Evolutionary conservation across 306 rosid species (phyloP), one percentile per base, ranked within the genome.

Genomic region (Urtica urens): DNA sequence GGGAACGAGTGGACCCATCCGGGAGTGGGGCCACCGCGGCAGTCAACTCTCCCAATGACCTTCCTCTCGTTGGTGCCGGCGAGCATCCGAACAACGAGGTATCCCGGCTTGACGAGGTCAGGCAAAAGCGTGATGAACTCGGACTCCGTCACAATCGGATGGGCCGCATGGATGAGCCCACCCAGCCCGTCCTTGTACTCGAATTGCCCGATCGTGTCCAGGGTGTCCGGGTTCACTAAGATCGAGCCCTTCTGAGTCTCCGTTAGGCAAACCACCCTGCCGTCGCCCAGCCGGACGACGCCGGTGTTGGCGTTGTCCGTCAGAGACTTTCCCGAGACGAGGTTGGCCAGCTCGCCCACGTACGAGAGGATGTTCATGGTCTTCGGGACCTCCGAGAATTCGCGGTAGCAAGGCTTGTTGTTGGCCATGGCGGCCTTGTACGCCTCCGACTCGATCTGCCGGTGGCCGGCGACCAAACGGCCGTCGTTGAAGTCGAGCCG

Each of bases 1-100:
- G 95, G 95, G 28, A 88, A 88, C 2, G 95, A 84, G 38, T 88
- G 97, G 7, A 84, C 97, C 97, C 97, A 88, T 16, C 95, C 93
- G 0, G 95, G 82, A 0, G 97, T 53, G 0, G 97, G 88, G 0
- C 95, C 80, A 0, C 72, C 68, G 10, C 73, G 70, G 23, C 96
- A 88, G 25, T 63, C 57, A 0, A 84, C 95, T 55, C 95, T 68
- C 0, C 95, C 90, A 2, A 84, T 81, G 27, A 88, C 82, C 51
- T 62, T 70, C 53, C 97, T 63, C 58, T 84, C 80, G 13, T 84
- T 88, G 14, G 75, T 65, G 1, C 90, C 84, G 0, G 78, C 75
- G 44, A 68, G 78, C 95, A 88, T 88, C 56, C 82, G 59, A 23
- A 72, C 95, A 23, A 57, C 97, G 44, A 74, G 30, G 65, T 88